Evolutionary conservation across 2,329 filamentous ascomycete genomes (phyloP).

Genomic region (Colletotrichum navitas): DNA sequence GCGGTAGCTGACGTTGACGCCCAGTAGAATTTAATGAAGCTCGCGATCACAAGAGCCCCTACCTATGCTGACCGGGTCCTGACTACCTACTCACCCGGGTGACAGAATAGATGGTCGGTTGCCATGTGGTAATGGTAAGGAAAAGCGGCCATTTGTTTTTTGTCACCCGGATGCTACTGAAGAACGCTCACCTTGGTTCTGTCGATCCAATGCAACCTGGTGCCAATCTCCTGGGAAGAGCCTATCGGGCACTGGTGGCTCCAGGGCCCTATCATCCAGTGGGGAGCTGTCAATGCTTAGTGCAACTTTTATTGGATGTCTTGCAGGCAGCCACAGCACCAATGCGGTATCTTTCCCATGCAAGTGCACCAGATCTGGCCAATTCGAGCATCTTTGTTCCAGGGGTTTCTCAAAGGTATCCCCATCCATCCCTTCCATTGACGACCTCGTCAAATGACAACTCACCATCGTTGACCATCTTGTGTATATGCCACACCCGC

Average conservation of each 20-base stretch:
- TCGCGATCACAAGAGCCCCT: not conserved
- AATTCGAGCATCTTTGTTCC: constrained; percentile 12
- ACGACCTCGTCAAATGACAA: constrained; percentile 23
- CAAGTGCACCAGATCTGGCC: constrained; percentile 12
- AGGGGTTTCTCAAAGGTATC: constrained; percentile 23
- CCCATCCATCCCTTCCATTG: constrained; percentile 29
- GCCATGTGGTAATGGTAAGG: too few relatives aligned
- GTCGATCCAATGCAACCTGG: constrained; percentile 10
- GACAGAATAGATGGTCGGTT: too few relatives aligned
- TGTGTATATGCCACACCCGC: constrained; percentile 6
- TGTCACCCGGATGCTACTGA: not conserved
- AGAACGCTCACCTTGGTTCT: constrained; percentile 3
- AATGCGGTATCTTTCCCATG: constrained; percentile 32
- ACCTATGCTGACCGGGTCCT: not conserved
- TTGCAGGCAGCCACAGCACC: constrained; percentile 33
- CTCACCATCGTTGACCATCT: constrained; percentile 3
- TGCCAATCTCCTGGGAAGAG: constrained; percentile 2
- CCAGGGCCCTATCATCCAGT: not conserved
- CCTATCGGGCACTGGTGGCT: not conserved
- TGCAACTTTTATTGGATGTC: constrained; percentile 30
- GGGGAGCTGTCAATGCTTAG: constrained; percentile 35
- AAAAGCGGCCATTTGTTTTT: too few relatives aligned
- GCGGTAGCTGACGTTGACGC: not conserved
- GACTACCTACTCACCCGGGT: not conserved
- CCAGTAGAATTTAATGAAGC: not conserved